A percentile compares a stretch with the other conserved stretches of the same genome.
phyloP scores from a whole-genome alignment of 768 basidiomycete genomes.

The Termitomyces sp. region DNA sequence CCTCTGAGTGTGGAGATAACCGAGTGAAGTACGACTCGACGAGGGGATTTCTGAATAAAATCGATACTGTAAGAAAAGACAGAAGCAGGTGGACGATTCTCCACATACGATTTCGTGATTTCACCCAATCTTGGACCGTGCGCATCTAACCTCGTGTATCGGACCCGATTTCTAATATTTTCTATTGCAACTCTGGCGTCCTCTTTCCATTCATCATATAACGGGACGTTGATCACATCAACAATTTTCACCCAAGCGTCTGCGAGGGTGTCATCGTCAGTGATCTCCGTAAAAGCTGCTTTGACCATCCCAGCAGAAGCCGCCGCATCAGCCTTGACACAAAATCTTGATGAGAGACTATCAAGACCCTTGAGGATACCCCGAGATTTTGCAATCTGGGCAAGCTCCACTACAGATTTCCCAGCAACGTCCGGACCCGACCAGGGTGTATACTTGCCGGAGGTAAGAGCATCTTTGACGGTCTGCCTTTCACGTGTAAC shows the following conservation, averaged over 20 bases:
- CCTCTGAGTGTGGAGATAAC: constrained; percentile 36
- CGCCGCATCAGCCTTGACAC: constrained; percentile 54
- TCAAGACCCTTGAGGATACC: constrained; percentile 56
- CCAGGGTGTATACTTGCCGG: constrained; percentile 50
- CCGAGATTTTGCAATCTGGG: constrained; percentile 49
- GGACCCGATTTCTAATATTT: constrained; percentile 69
- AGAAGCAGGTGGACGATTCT: background rate
- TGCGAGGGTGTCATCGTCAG: constrained; percentile 47
- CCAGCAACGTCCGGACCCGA: constrained; percentile 50
- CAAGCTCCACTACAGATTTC: constrained; percentile 61
- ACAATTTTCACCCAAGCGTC: constrained; percentile 75
- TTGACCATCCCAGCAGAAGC: constrained; percentile 72
- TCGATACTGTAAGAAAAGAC: constrained; percentile 1
- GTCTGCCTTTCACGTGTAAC: constrained; percentile 54
- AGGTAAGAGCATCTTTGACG: constrained; percentile 49
- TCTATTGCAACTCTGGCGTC: constrained; percentile 74
- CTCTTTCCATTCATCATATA: constrained; percentile 84
- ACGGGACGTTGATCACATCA: constrained; percentile 82
- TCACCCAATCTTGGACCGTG: constrained; percentile 82
- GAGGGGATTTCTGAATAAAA: constrained; percentile 59
- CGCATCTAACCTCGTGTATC: constrained; percentile 75
- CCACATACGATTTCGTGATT: constrained; percentile 64
- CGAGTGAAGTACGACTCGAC: constrained; percentile 94
- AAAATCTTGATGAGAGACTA: constrained; percentile 60
- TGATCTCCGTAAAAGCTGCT: constrained; percentile 53